Base-by-base conservation (phyloP, 306 rosid genomes). In the Ochetophila trinervis region DNA sequence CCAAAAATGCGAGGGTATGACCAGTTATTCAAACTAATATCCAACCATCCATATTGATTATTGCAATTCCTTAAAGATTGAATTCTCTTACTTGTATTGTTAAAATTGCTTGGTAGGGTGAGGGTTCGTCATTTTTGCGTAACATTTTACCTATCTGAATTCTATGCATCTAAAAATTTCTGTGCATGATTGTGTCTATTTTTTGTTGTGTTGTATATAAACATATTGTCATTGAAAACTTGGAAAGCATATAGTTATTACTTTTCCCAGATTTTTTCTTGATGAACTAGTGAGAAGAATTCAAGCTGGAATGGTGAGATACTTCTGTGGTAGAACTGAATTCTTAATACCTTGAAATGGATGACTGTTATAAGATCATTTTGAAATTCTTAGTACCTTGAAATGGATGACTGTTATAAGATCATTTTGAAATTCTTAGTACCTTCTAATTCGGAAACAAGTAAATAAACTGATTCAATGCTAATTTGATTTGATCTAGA, bases 71-170 rank as follows among this genome's bases (percentile, higher is more conserved):
- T 66, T 53, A 50, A 13, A 9, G 30, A 65, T 70, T 9, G 22
- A 21, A 48, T 54, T 59, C 69, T 54, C 56, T 8, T 36, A 36
- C 22, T 21, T 35, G 17, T 9, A 48, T 14, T 64, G 27, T 59
- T 37, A 40, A 37, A 55, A 19, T 40, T 24, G 10, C n/a, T 55
- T 12, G 52, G 20, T 60, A 27, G 53, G 30, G 56, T 35, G 35
- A 37, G 18, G 57, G 5, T 77, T 65, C 4, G 62, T 50, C 37
- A 34, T 50, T 52, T 67, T 69, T 50, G 47, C 78, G 67, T 55
- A 37, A 14, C 64, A 69, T 55, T 42, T 58, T 32, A 54, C 68
- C 67, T 60, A 57, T 60, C 19, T 49, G 23, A 30, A 44, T 67
- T 50, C 55, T 30, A 47, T 63, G 40, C 36, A 18, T 63, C 54